These are phyloP conservation scores for Vitellaria paradoxa DNA, from an alignment of 179 eudicot genomes.

Conservation along the genomic window DNA sequence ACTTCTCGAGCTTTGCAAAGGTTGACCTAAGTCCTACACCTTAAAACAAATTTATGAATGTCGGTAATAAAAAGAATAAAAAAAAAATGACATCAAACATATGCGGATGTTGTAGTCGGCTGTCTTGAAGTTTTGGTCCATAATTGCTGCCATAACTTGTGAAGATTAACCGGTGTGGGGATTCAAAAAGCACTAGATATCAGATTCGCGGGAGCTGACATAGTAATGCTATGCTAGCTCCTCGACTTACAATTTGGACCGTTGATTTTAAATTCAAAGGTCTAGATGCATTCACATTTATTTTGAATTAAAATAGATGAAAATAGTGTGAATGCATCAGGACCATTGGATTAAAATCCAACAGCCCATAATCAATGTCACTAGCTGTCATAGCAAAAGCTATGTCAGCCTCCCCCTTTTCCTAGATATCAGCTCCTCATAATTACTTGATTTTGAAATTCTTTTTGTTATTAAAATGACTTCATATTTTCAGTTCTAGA, in stretches of 20 bases:
- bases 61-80: not conserved
- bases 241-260: too few relatives aligned
- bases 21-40: not conserved
- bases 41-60: not conserved
- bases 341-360: too few relatives aligned
- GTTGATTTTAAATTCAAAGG: too few relatives aligned
- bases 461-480: not conserved
- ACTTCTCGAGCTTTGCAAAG: not conserved
- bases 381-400: too few relatives aligned
- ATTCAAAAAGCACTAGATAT: not conserved
- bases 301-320: too few relatives aligned
- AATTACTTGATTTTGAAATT: conserved; percentile 10
- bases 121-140: conserved; percentile 6
- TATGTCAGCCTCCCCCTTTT: too few relatives aligned
- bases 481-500: not conserved
- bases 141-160: not conserved
- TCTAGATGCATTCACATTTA: too few relatives aligned
- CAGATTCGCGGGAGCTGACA: too few relatives aligned
- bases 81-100: not conserved
- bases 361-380: too few relatives aligned
- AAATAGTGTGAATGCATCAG: too few relatives aligned
- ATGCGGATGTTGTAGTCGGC: not conserved
- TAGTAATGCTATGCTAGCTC: too few relatives aligned
- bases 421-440: not conserved
- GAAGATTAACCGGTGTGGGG: not conserved